Conservation (phyloP, 306 rosid genomes). For the Castanea crenata region DNA sequence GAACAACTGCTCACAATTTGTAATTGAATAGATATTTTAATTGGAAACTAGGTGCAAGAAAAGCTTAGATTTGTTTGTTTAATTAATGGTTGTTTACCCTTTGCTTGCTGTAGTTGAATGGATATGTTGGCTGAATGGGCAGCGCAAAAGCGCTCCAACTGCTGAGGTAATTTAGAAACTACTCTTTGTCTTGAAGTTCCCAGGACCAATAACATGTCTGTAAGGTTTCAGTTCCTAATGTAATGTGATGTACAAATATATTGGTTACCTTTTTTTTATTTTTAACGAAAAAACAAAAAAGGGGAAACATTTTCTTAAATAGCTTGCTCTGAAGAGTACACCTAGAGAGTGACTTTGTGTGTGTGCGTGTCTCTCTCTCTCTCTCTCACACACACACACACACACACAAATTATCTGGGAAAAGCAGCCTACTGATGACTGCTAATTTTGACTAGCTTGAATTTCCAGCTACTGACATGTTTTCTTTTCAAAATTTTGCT, state of each 20-base stretch:
- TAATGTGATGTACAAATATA: neutral
- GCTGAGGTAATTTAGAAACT: slow-evolving; percentile 53
- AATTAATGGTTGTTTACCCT: slow-evolving; percentile 22
- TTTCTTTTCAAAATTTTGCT: neutral
- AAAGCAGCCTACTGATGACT: neutral
- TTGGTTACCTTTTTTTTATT: neutral
- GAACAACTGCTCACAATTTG: neutral
- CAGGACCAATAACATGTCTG: slow-evolving; percentile 2
- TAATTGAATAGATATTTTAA: neutral
- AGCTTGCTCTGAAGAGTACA: slow-evolving; percentile 3
- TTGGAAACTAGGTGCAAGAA: slow-evolving; percentile 12
- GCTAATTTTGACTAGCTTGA: neutral
- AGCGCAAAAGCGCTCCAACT: slow-evolving; percentile 95
- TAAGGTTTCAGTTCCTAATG: neutral
- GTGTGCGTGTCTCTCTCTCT: no score
- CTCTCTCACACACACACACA: no score
- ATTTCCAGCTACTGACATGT: neutral
- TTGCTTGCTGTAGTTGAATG: slow-evolving; percentile 76
- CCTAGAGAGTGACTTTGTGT: neutral
- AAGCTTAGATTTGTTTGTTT: slow-evolving; percentile 15
- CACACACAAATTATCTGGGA: neutral
- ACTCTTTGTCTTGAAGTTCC: neutral
- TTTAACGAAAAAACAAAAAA: neutral
- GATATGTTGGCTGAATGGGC: slow-evolving; percentile 98
- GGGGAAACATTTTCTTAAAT: neutral